Conservation (phyloP, 106 monocot genomes). For the Phalaenopsis equestris region DNA sequence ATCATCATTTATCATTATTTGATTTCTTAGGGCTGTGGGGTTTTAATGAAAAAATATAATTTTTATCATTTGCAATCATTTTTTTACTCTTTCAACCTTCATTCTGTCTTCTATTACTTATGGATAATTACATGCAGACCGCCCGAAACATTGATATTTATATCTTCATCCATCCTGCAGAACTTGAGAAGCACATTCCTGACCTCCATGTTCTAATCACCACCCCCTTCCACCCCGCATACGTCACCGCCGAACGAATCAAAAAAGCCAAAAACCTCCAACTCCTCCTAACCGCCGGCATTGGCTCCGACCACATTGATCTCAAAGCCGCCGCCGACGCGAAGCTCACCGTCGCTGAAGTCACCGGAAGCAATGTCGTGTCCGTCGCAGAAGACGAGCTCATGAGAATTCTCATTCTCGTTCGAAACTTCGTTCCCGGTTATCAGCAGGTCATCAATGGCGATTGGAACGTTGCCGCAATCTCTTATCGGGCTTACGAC, state of each 20-base stretch:
- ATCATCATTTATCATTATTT: too few relatives aligned
- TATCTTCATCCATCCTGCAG: constrained; percentile 21
- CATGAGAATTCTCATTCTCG: constrained; percentile 81
- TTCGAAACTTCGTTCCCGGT: constrained; percentile 85
- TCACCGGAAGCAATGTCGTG: constrained; percentile 89
- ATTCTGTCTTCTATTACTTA: not conserved
- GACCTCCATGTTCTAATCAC: constrained; percentile 89
- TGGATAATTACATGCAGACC: too few relatives aligned
- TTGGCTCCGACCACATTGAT: constrained; percentile 94
- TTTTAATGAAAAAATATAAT: too few relatives aligned
- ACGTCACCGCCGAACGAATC: constrained; percentile 80
- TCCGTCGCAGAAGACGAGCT: constrained; percentile 98
- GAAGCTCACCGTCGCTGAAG: constrained; percentile 88
- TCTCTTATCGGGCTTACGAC: constrained; percentile 82
- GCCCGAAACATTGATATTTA: not conserved
- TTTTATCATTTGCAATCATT: too few relatives aligned
- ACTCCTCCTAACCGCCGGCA: constrained; percentile 93
- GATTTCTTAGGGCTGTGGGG: too few relatives aligned
- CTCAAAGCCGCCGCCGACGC: constrained; percentile 79
- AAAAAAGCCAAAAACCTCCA: constrained; percentile 87
- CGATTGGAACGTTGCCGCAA: constrained; percentile 90
- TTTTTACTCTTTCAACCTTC: not conserved
- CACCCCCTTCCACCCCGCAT: constrained; percentile 98
- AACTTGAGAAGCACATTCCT: constrained; percentile 84
- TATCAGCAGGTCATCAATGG: constrained; percentile 79